Conservation (phyloP, 1,284 basidiomycete species). For the Boletus holoroseus region DNA sequence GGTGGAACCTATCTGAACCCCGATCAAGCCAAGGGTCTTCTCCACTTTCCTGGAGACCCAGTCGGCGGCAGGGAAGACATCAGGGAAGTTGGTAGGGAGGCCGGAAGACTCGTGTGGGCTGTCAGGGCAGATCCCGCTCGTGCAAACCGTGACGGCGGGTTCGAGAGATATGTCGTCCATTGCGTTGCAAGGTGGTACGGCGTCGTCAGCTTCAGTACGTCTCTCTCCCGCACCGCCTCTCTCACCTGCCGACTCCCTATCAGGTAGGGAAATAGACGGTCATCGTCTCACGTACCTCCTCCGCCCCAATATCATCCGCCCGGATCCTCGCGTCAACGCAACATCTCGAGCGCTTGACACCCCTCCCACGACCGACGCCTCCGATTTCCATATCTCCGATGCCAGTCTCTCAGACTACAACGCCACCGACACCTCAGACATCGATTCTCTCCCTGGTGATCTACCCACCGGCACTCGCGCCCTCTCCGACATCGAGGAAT, state of each 20-base stretch:
- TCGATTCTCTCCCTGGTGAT: slow-evolving; percentile 18
- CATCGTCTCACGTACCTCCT: slow-evolving; percentile 70
- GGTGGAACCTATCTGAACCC: slow-evolving; percentile 55
- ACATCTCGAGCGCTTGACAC: slow-evolving; percentile 45
- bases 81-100: slow-evolving; percentile 58
- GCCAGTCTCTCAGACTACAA: slow-evolving; percentile 19
- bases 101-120: slow-evolving; percentile 64
- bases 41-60: slow-evolving; percentile 38
- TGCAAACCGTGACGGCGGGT: slow-evolving; percentile 46
- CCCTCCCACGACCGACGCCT: slow-evolving; percentile 64
- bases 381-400: slow-evolving; percentile 39
- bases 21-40: slow-evolving; percentile 33
- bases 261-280: slow-evolving; percentile 64
- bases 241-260: slow-evolving; percentile 1
- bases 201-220: slow-evolving; percentile 74
- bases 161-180: slow-evolving; percentile 73
- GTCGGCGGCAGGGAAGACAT: slow-evolving; percentile 53
- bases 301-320: slow-evolving; percentile 64
- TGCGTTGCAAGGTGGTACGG: slow-evolving; percentile 75
- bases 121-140: slow-evolving; percentile 30
- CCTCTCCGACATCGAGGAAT: slow-evolving; percentile 30
- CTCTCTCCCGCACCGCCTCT: background rate
- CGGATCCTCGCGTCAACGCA: slow-evolving; percentile 35
- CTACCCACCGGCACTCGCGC: slow-evolving; percentile 8
- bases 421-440: slow-evolving; percentile 16